These are phyloP conservation scores for Ambrosiella beaveri DNA, from an alignment of 2,329 filamentous ascomycete genomes.

Conservation along the genomic window DNA sequence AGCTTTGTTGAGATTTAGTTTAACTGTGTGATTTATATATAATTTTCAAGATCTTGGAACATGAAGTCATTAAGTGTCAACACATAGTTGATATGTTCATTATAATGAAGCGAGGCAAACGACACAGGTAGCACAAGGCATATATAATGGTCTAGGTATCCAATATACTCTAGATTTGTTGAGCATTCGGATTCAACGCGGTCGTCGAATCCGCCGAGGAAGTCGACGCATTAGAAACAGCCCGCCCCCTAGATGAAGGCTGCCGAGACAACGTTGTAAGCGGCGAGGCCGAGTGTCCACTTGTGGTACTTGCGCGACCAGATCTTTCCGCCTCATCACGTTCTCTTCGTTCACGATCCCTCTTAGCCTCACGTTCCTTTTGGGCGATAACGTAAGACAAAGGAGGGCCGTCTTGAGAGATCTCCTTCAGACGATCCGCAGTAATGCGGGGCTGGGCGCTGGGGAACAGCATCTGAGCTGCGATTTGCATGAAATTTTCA, in stretches of 20 bases:
- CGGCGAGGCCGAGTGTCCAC: neutral
- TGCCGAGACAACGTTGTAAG: conserved; percentile 14
- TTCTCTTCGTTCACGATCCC: neutral
- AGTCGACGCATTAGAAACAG: conserved; percentile 26
- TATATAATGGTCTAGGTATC: conserved; percentile 26
- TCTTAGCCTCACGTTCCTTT: neutral
- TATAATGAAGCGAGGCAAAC: no score
- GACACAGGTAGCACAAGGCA: no score
- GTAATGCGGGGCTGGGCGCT: conserved; percentile 18
- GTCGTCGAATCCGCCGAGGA: conserved; percentile 25
- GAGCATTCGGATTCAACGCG: conserved; percentile 31
- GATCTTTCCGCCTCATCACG: neutral
- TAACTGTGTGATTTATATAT: no score
- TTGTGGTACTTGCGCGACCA: neutral
- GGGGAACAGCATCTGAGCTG: conserved; percentile 33
- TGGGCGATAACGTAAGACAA: conserved; percentile 20
- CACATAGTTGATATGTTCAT: no score
- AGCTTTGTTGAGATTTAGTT: no score
- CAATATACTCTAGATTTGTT: conserved; percentile 40
- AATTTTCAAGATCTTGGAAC: neutral
- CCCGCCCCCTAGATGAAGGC: conserved; percentile 6
- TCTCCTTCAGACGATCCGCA: conserved; percentile 22
- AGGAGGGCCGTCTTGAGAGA: conserved; percentile 27
- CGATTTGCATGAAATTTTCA: conserved; percentile 28
- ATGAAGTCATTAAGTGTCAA: neutral